These are phyloP conservation scores for Myxozyma nipponensis DNA, from an alignment of 805 yeast genomes.

Conservation along the genomic window DNA sequence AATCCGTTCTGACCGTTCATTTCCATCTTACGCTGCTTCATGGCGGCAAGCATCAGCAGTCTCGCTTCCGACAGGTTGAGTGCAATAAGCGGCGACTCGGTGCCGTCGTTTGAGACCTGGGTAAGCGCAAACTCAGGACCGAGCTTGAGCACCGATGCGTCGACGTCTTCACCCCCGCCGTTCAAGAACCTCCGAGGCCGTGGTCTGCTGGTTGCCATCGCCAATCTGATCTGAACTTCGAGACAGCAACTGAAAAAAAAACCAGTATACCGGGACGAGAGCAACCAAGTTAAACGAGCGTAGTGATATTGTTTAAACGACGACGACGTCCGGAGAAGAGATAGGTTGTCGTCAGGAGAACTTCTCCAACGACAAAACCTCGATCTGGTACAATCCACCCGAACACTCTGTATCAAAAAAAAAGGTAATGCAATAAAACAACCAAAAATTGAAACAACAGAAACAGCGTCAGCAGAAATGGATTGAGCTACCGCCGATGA, in stretches of 20 bases:
- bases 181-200: slow-evolving; percentile 65
- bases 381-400: no score
- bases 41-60: slow-evolving; percentile 81
- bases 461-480: no score
- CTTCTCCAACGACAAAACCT: no score
- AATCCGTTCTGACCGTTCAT: slow-evolving; percentile 37
- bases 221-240: neutral
- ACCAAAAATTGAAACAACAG: no score
- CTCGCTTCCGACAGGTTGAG: slow-evolving; percentile 87
- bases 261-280: no score
- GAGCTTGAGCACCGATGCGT: slow-evolving; percentile 77
- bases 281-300: no score
- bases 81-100: slow-evolving; percentile 71
- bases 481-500: no score
- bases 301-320: no score
- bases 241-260: neutral
- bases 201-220: slow-evolving; percentile 77
- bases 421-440: no score
- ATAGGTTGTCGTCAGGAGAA: no score
- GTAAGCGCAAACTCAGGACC: slow-evolving; percentile 89
- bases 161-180: slow-evolving; percentile 82
- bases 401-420: no score
- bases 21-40: slow-evolving; percentile 64
- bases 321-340: no score
- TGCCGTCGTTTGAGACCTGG: slow-evolving; percentile 79